Evolutionary conservation across 2,329 filamentous ascomycete species (phyloP), one percentile per base, ranked within the genome.

Genomic region (Penicillium vulpinum): DNA sequence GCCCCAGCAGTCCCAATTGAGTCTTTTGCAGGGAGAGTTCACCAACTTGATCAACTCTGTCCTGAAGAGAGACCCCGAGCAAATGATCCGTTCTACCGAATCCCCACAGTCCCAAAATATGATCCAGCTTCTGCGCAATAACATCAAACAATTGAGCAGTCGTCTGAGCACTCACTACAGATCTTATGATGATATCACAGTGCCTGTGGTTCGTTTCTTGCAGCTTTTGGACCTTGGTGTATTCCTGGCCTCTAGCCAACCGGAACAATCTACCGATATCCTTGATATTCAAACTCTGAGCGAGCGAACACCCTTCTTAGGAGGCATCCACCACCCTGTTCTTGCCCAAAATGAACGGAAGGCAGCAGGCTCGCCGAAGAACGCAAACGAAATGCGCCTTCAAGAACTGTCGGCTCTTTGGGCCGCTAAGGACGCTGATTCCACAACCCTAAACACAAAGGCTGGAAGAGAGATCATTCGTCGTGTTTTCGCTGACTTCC

Each of bases 141-240:
- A 87, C 56, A 77, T 94, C n/a, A 76, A 79, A 7, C 85, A 89
- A 59, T 84, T 96, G 38, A 84, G 89, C 48, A 78, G 82, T 52
- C 85, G 92, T 43, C 81, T 99, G 8, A 82, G 81, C 2, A 80
- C 84, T 29, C 82, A 86, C 35, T 95, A 92, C 69, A 83, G 86
- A 38, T 86, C 86, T 15, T 97, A 97, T 67, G 90, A 91, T 59
- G 94, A 99, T 69, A 85, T 97, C 64, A 90, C 89, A 0, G 81
- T 84, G 43, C 92, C 91, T 4, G 83, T 91, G 11, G 81, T 91
- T 43, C 90, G 89, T 51, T 89, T 97, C 61, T 79, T 97, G 41
- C 86, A 89, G 56, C 90, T 90, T 64, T 78, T 97, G 10, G 85
- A 88, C 62, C 78, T 96, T 58, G 92, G 91, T 3, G 75, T 95